phyloP scores from a whole-genome alignment of 352 stramenopile species.

The Globisporangium nunn region DNA sequence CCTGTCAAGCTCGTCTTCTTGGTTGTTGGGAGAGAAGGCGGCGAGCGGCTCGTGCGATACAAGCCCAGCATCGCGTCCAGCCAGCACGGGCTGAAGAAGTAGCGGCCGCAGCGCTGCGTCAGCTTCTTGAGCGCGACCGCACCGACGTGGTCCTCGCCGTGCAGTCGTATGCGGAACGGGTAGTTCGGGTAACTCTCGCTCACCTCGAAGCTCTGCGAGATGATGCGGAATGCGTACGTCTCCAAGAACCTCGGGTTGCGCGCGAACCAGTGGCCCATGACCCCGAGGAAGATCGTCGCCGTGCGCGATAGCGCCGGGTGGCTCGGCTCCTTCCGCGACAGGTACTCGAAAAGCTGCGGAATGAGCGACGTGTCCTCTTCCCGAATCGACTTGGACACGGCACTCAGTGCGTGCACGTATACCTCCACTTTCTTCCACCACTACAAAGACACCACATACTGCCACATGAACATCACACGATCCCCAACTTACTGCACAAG shows the following conservation, averaged over 20 bases:
- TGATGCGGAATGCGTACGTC: slow-evolving; percentile 55
- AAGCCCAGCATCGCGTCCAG: slow-evolving; percentile 62
- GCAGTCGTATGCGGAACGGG: slow-evolving; percentile 33
- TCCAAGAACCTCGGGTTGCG: slow-evolving; percentile 48
- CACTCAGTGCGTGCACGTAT: slow-evolving; percentile 78
- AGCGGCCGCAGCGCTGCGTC: slow-evolving; percentile 43
- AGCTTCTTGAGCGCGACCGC: slow-evolving; percentile 65
- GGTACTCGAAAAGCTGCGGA: slow-evolving; percentile 62
- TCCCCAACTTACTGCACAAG: too few species aligned
- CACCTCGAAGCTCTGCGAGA: slow-evolving; percentile 61
- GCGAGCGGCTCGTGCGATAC: slow-evolving; percentile 37
- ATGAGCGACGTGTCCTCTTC: slow-evolving; percentile 72
- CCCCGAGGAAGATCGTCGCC: slow-evolving; percentile 61
- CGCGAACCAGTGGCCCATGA: slow-evolving; percentile 70
- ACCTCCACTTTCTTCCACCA: slow-evolving; percentile 77
- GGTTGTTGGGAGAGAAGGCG: slow-evolving; percentile 6
- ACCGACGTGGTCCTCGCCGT: slow-evolving; percentile 59
- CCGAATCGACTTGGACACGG: slow-evolving; percentile 73
- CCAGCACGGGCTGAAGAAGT: slow-evolving; percentile 65
- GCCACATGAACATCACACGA: too few species aligned
- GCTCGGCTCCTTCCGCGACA: slow-evolving; percentile 57
- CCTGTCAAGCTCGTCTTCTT: slow-evolving; percentile 22
- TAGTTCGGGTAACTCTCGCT: slow-evolving; percentile 27
- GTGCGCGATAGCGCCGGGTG: slow-evolving; percentile 57
- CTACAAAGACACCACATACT: slow-evolving; percentile 12